phyloP scores from a whole-genome alignment of 305 asterid genomes.

The Ajuga reptans region DNA sequence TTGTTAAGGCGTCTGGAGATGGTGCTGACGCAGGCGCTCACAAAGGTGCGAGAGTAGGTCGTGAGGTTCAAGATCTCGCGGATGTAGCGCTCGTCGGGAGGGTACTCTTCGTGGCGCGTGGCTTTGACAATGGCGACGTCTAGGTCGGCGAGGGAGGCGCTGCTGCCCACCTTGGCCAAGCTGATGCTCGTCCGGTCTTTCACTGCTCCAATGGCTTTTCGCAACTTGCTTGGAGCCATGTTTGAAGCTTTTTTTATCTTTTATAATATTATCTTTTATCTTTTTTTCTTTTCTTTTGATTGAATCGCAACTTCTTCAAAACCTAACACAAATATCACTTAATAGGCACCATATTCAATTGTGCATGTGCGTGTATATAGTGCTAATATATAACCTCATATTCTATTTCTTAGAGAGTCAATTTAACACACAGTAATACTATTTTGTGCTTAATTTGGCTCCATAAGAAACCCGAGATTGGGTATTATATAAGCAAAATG shows the following conservation, averaged over 20 bases:
- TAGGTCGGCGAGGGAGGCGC: constrained; percentile 65
- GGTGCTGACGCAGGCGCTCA: constrained; percentile 54
- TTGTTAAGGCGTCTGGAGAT: constrained; percentile 68
- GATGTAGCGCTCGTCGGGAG: constrained; percentile 74
- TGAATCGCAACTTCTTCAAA: constrained; percentile 1
- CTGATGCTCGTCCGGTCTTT: constrained; percentile 89
- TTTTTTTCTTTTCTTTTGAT: neutral
- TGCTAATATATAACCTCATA: no score
- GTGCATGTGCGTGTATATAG: no score
- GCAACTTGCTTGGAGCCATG: constrained; percentile 74
- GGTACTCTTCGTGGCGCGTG: constrained; percentile 87
- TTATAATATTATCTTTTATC: no score
- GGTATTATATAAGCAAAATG: no score
- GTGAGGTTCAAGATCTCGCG: constrained; percentile 69
- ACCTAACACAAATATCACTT: neutral
- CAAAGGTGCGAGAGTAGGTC: constrained; percentile 59
- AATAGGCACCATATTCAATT: no score
- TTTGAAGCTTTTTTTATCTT: neutral
- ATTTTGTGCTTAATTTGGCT: no score
- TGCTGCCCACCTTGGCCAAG: constrained; percentile 72
- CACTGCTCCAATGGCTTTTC: constrained; percentile 83
- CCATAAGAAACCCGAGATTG: no score
- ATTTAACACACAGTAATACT: no score
- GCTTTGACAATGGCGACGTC: constrained; percentile 92
- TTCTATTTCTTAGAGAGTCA: no score